Base-by-base conservation (phyloP, 345 rosid genomes). In the Syzygium aromaticum region DNA sequence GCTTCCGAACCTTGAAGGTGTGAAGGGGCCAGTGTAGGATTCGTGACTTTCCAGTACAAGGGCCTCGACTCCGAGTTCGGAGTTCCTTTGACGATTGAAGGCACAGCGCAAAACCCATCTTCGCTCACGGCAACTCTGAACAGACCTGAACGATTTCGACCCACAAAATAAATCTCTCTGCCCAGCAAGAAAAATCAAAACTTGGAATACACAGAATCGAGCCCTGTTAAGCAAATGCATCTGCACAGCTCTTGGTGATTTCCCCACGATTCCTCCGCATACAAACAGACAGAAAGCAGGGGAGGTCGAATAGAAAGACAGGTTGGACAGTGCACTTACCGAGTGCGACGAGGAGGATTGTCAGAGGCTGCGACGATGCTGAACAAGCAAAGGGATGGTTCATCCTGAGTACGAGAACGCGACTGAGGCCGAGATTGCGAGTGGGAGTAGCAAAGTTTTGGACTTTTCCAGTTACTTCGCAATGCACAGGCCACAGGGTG, bases 11-110 rank as follows among this genome's bases (percentile, higher is more conserved):
- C 99, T 93, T 90, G 95, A 77, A 96, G 94, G 86, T 98, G 98
- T 40, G 96, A 91, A 88, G 99, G 99, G 86, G 99, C 92, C 3
- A 96, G 95, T 28, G 99, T 95, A 54, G 99, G 99, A 87, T 92
- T 93, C 13, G 94, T 94, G 87, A 92, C 98, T 94, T 95, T 96
- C 98, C 97, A 93, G 86, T 98, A 96, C 86, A 92, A 90, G 85
- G 96, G 93, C 83, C 90, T 90, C 16, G 94, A 52, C 46, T 89
- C 88, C 80, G 88, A 88, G n/a, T 89, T 93, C 21, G 87, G 53
- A 83, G 27, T 73, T 73, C 38, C 82, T 73, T 93, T 90, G 84
- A 89, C 21, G 12, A 89, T 84, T 51, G 94, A 88, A 59, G 96
- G 92, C 77, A 93, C 98, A 82, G 95, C 92, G 89, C 99, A 98